Base-by-base conservation (phyloP, 2,329 filamentous ascomycete genomes). In the Trichophyton benhamiae region DNA sequence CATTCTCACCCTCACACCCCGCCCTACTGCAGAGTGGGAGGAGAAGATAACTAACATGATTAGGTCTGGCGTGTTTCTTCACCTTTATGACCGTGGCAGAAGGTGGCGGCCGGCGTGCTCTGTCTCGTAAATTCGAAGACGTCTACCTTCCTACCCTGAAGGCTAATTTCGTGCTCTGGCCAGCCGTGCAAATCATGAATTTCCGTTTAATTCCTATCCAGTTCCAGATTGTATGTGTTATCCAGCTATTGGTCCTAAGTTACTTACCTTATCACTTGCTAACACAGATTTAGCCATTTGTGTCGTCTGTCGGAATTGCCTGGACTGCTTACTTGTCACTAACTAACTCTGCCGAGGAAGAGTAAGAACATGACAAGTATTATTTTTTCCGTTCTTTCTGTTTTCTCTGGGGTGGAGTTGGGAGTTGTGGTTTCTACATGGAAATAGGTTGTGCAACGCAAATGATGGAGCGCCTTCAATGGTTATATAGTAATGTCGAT, bases 31-130 rank as follows among this genome's bases (percentile, higher is more conserved):
- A 5, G 17, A 3, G 11, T n/a, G 13, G 15, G 11, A 15, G 7
- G 6, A n/a, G 20, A 44, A 44, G 13, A 8, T 42, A 36, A 25
- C 36, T 58, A 58, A 58, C 36, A 25, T 15, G 7, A 8, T 15
- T 46, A 84, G 83, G 89, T 77, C 83, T 99, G 61, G 88, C 83
- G 13, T 81, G 83, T 67, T 99, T 99, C 80, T 99, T 97, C 74
- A 91, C 89, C 0, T 92, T 87, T 75, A 97, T 99, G 92, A 97
- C 94, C 0, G 76, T 97, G 15, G 89, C 92, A 11, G 94, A 99
- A 76, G 94, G 94, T 27, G 94, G 94, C 62, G 90, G 91, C 36
- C 84, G 83, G 68, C 82, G 88, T 63, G 91, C 89, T 6, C 81
- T 99, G 58, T 77, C 81, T 64, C 82, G 86, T 72, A 99, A 99